Conservation (phyloP, 371 early-diverging fungal genomes). For the Mucor plumbeus region DNA sequence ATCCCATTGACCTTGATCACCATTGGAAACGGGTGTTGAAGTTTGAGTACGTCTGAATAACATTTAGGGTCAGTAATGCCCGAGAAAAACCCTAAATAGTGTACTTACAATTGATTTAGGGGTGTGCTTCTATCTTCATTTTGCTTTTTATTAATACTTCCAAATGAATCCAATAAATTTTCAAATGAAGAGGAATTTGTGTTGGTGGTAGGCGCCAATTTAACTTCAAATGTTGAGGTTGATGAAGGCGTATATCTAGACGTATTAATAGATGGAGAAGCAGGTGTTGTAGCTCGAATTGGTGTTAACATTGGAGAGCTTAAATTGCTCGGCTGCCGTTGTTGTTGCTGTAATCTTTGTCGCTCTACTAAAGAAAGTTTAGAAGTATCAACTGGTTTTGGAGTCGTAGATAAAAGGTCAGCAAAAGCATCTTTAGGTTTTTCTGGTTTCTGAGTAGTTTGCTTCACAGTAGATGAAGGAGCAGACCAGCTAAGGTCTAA, state of each 20-base stretch:
- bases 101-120: slow-evolving; percentile 56
- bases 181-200: slow-evolving; percentile 32
- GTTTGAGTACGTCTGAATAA: slow-evolving; percentile 29
- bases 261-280: background rate
- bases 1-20: slow-evolving; percentile 53
- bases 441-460: slow-evolving; percentile 20
- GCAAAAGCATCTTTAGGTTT: slow-evolving; percentile 47
- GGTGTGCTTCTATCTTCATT: slow-evolving; percentile 29
- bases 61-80: background rate
- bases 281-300: background rate
- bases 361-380: slow-evolving; percentile 33
- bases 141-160: slow-evolving; percentile 21
- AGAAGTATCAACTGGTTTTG: slow-evolving; percentile 22
- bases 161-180: slow-evolving; percentile 43
- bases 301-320: slow-evolving; percentile 12
- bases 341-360: slow-evolving; percentile 23
- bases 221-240: background rate
- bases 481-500: slow-evolving; percentile 46
- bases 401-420: slow-evolving; percentile 27
- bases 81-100: background rate
- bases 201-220: background rate
- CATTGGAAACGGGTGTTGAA: slow-evolving; percentile 20
- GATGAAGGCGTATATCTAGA: slow-evolving; percentile 5
- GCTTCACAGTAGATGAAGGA: slow-evolving; percentile 6
- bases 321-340: slow-evolving; percentile 6